Evolutionary conservation across 208 protist species (phyloP).

Genomic region (Strigomonas culicis): DNA sequence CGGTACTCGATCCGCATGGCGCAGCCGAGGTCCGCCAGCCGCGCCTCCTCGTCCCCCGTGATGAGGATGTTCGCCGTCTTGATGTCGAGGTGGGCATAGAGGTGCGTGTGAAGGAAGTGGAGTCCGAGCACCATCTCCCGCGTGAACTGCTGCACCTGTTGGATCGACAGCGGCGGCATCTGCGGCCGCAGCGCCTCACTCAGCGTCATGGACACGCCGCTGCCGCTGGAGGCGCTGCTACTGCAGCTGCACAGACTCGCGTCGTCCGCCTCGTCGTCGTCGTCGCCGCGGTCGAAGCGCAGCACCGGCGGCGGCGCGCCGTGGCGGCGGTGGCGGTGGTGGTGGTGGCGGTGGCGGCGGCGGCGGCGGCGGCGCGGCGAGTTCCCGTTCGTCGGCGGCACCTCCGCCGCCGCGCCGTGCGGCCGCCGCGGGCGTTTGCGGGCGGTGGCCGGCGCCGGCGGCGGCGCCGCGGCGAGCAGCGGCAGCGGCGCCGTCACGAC

Average conservation of each 20-base stretch:
- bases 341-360: neutral
- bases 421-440: neutral
- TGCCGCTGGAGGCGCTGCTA: neutral
- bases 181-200: too few relatives aligned
- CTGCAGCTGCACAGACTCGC: too few relatives aligned
- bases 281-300: neutral
- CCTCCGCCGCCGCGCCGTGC: neutral
- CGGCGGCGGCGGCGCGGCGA: neutral
- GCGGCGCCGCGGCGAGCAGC: neutral
- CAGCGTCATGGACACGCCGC: too few relatives aligned
- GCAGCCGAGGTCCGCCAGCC: slow-evolving; percentile 93
- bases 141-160: slow-evolving; percentile 63
- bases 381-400: slow-evolving; percentile 7
- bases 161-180: slow-evolving; percentile 53
- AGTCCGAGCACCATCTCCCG: slow-evolving; percentile 71
- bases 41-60: slow-evolving; percentile 56
- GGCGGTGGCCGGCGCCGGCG: neutral
- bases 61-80: slow-evolving; percentile 90
- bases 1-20: slow-evolving; percentile 60
- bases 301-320: neutral
- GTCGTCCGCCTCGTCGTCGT: neutral
- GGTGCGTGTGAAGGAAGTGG: slow-evolving; percentile 74
- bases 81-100: slow-evolving; percentile 89
- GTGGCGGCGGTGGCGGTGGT: slow-evolving; percentile 13
- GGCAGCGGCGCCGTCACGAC: neutral